Evolutionary conservation across 1,139 yeast genomes (phyloP).

Genomic region (Yamadazyma friedrichii): DNA sequence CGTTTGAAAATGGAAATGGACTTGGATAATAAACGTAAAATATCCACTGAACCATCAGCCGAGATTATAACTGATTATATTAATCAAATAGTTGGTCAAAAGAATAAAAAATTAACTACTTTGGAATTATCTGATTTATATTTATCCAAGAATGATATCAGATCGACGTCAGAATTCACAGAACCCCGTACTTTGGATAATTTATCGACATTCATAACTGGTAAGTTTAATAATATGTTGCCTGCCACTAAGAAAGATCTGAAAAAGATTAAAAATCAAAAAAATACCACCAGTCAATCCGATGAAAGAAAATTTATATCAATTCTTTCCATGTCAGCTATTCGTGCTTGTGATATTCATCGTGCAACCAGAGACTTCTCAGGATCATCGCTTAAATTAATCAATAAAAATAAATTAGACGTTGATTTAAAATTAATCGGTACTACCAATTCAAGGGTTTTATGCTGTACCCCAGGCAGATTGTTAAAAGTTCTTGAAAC

Average conservation of each 20-base stretch:
- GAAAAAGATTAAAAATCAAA: constrained; percentile 20
- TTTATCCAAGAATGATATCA: constrained; percentile 46
- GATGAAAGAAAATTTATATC: constrained; percentile 41
- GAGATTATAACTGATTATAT: constrained; percentile 61
- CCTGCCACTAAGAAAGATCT: constrained; percentile 29
- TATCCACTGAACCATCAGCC: constrained; percentile 48
- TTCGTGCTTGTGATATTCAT: constrained; percentile 71
- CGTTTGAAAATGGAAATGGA: constrained; percentile 60
- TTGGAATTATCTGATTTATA: constrained; percentile 62
- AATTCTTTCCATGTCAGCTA: constrained; percentile 66
- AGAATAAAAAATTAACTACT: constrained; percentile 56
- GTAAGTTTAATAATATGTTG: constrained; percentile 44
- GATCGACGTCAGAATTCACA: constrained; percentile 50
- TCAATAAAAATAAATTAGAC: constrained; percentile 62
- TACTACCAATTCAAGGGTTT: constrained; percentile 49
- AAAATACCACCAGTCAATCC: constrained; percentile 5
- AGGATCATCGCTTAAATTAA: constrained; percentile 62
- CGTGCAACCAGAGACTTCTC: constrained; percentile 55
- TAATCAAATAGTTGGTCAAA: constrained; percentile 49
- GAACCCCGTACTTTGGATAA: constrained; percentile 49
- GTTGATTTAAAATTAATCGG: constrained; percentile 55
- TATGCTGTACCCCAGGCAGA: constrained; percentile 69
- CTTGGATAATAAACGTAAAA: constrained; percentile 45
- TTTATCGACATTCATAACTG: constrained; percentile 42
- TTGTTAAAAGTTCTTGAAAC: constrained; percentile 46